phyloP scores from a whole-genome alignment of 768 basidiomycete genomes.

The Crepidotus variabilis region DNA sequence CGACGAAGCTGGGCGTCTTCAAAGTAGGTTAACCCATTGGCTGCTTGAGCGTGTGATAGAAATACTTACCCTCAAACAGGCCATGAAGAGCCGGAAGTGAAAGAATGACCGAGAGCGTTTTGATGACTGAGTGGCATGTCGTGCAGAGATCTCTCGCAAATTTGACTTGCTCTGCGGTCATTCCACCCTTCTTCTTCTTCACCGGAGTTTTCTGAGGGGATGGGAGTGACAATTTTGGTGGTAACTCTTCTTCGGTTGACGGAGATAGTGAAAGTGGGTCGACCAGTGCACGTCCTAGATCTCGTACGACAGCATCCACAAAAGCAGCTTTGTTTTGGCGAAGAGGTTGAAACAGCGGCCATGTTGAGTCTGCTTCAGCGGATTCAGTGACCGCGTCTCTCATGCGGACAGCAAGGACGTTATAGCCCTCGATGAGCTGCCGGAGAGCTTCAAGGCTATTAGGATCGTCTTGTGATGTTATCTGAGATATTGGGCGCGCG shows the following conservation, averaged over 20 bases:
- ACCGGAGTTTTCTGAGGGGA: constrained; percentile 69
- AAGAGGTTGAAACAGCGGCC: constrained; percentile 72
- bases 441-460: constrained; percentile 30
- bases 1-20: constrained; percentile 55
- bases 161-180: constrained; percentile 76
- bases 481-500: constrained; percentile 55
- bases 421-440: constrained; percentile 73
- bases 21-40: constrained; percentile 7
- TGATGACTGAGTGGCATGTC: constrained; percentile 66
- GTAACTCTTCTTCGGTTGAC: constrained; percentile 20
- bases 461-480: constrained; percentile 43
- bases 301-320: constrained; percentile 59
- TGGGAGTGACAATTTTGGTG: constrained; percentile 40
- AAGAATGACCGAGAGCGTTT: constrained; percentile 57
- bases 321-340: constrained; percentile 49
- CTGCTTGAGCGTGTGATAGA: constrained; percentile 9
- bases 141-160: constrained; percentile 78
- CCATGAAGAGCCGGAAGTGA: constrained; percentile 54
- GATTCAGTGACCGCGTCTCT: constrained; percentile 39
- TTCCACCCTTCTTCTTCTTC: constrained; percentile 63
- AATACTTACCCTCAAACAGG: constrained; percentile 59
- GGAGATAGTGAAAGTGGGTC: constrained; percentile 39
- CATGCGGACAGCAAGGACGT: constrained; percentile 62
- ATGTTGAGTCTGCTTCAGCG: constrained; percentile 56
- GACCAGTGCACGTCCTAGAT: constrained; percentile 60